Evolutionary conservation across 2,329 filamentous ascomycete genomes (phyloP).

Genomic region (Colletotrichum costaricense): DNA sequence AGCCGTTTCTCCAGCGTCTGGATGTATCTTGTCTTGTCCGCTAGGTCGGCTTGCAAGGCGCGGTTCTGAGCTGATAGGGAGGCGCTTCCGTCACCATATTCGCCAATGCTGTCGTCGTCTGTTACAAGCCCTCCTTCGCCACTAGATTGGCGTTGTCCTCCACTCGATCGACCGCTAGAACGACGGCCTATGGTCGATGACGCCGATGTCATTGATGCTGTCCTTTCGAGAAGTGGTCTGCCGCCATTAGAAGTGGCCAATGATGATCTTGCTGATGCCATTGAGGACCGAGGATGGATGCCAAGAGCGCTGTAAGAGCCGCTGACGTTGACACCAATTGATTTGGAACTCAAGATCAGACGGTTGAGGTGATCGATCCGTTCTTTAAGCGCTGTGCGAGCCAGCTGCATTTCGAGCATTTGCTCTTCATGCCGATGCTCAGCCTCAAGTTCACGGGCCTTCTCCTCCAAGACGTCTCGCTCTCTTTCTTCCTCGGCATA

Average conservation of each 20-base stretch:
- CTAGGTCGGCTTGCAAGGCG: constrained; percentile 92
- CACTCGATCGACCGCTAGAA: constrained; percentile 61
- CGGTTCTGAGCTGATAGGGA: constrained; percentile 86
- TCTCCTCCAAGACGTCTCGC: constrained; percentile 77
- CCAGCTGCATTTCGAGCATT: constrained; percentile 98
- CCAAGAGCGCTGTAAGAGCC: constrained; percentile 77
- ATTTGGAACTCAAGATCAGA: constrained; percentile 94
- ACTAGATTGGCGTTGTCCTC: constrained; percentile 56
- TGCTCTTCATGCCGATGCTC: constrained; percentile 94
- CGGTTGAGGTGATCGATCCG: constrained; percentile 97
- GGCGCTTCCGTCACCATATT: constrained; percentile 88
- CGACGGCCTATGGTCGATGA: constrained; percentile 68
- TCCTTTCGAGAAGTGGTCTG: constrained; percentile 68
- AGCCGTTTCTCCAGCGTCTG: constrained; percentile 91
- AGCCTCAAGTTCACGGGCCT: constrained; percentile 80
- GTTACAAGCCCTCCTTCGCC: constrained; percentile 57
- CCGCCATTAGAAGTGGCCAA: constrained; percentile 71
- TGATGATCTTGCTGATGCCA: constrained; percentile 75
- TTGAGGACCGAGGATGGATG: constrained; percentile 56
- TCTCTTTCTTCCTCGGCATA: constrained; percentile 72
- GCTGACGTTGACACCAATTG: constrained; percentile 88
- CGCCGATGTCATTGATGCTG: constrained; percentile 75
- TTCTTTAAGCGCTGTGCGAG: constrained; percentile 94
- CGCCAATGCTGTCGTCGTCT: constrained; percentile 79
- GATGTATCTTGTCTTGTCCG: constrained; percentile 98